Conservation (phyloP, 1,139 yeast species). For the Zygosaccharomyces sapae region DNA sequence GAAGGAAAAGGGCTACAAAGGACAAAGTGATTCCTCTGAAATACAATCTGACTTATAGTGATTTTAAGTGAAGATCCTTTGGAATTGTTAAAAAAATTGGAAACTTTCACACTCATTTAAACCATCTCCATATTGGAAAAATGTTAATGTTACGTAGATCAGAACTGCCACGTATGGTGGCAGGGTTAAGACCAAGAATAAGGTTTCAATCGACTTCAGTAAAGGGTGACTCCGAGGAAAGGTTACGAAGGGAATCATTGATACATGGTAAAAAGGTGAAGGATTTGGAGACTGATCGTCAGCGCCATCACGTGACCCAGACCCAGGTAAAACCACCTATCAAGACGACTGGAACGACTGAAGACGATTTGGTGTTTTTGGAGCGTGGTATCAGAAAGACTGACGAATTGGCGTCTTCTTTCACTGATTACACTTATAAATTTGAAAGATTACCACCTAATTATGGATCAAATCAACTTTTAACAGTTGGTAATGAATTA, state of each 20-base stretch:
- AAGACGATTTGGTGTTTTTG: constrained; percentile 29
- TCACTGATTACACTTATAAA: constrained; percentile 40
- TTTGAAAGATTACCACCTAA: constrained; percentile 50
- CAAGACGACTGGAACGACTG: constrained; percentile 1
- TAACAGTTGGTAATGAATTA: constrained; percentile 44
- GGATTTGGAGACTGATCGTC: not conserved
- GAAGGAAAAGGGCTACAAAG: not conserved
- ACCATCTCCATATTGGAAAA: not conserved
- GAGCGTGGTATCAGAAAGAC: constrained; percentile 37
- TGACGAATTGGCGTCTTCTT: constrained; percentile 37
- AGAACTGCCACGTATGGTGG: constrained; percentile 1
- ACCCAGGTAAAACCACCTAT: not conserved
- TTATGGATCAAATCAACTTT: constrained; percentile 57
- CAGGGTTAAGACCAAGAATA: not conserved
- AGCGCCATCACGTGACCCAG: not conserved
- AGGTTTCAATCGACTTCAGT: constrained; percentile 9
- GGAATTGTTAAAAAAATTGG: not conserved
- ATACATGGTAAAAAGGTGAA: constrained; percentile 6
- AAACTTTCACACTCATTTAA: not conserved
- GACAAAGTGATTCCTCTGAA: not conserved
- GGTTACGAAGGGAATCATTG: constrained; percentile 6
- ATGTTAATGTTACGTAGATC: not conserved
- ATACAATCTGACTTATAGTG: not conserved
- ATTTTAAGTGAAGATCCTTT: not conserved
- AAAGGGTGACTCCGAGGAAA: constrained; percentile 2